These are phyloP conservation scores for Chlorella ohadii DNA, from an alignment of 139 green algal genomes.

Conservation along the genomic window DNA sequence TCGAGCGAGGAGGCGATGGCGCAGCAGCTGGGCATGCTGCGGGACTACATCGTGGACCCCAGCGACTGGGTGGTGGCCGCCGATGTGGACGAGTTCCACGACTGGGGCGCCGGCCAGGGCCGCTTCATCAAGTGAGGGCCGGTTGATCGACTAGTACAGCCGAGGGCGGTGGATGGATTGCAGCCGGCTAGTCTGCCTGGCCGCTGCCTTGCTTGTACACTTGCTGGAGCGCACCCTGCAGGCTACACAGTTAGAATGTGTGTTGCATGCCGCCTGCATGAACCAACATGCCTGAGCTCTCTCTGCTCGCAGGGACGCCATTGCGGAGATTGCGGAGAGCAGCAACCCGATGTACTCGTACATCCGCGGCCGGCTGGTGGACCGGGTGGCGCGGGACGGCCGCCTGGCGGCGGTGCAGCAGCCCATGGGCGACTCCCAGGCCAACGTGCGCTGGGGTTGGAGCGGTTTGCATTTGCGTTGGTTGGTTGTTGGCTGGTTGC, in stretches of 20 bases:
- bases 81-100: constrained; percentile 59
- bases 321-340: background rate
- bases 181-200: too few species aligned
- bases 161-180: too few species aligned
- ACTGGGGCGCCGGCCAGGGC: constrained; percentile 27
- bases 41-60: constrained; percentile 47
- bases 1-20: constrained; percentile 34
- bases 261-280: too few species aligned
- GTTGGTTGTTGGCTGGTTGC: too few species aligned
- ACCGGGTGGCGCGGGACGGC: constrained; percentile 41
- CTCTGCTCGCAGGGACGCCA: constrained; percentile 2
- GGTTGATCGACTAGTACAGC: too few species aligned
- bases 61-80: constrained; percentile 58
- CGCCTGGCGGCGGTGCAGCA: constrained; percentile 27
- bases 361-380: constrained; percentile 39
- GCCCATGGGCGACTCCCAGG: constrained; percentile 23
- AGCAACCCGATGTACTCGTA: constrained; percentile 18
- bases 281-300: too few species aligned
- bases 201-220: too few species aligned
- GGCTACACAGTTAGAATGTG: too few species aligned
- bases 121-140: constrained; percentile 33
- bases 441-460: background rate
- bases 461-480: too few species aligned
- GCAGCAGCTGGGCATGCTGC: constrained; percentile 39
- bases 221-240: too few species aligned